Conservation (phyloP, 2,329 filamentous ascomycete genomes). For the Cyphellophora attinorum region DNA sequence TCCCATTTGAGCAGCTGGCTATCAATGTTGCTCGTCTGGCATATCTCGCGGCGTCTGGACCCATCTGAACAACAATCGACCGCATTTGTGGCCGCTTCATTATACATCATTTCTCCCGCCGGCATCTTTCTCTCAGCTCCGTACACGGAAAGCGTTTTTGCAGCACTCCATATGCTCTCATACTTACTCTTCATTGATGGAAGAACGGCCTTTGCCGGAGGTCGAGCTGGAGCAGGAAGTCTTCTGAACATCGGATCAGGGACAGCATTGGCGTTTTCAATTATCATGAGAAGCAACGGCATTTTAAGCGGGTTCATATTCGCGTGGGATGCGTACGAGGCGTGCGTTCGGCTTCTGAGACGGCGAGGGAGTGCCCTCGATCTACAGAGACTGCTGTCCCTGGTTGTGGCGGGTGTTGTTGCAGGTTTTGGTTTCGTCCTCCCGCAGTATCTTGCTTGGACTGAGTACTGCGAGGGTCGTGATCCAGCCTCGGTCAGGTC, state of each 20-base stretch:
- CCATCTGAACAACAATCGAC: constrained; percentile 27
- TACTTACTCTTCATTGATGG: constrained; percentile 56
- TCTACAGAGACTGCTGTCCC: constrained; percentile 45
- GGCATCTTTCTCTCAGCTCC: constrained; percentile 84
- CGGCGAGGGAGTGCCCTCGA: constrained; percentile 27
- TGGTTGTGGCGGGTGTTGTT: constrained; percentile 57
- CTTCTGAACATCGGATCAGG: constrained; percentile 47
- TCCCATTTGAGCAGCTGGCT: constrained; percentile 68
- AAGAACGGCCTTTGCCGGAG: constrained; percentile 15
- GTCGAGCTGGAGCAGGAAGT: constrained; percentile 30
- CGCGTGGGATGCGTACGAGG: constrained; percentile 48
- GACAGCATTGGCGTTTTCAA: constrained; percentile 60
- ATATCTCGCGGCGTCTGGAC: constrained; percentile 4
- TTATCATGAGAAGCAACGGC: constrained; percentile 74
- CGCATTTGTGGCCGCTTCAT: constrained; percentile 57
- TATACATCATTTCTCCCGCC: constrained; percentile 79
- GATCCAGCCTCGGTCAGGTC: constrained; percentile 35
- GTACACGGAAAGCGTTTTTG: constrained; percentile 72
- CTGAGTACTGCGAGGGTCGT: constrained; percentile 51
- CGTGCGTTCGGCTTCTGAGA: constrained; percentile 31
- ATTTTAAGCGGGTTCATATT: constrained; percentile 72
- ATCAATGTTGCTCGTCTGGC: constrained; percentile 59
- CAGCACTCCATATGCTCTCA: constrained; percentile 66
- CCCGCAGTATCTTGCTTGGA: constrained; percentile 69
- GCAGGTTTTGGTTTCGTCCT: constrained; percentile 58